These are phyloP conservation scores for Pseudoturritis turrita DNA, from an alignment of 345 rosid species.

Conservation along the genomic window DNA sequence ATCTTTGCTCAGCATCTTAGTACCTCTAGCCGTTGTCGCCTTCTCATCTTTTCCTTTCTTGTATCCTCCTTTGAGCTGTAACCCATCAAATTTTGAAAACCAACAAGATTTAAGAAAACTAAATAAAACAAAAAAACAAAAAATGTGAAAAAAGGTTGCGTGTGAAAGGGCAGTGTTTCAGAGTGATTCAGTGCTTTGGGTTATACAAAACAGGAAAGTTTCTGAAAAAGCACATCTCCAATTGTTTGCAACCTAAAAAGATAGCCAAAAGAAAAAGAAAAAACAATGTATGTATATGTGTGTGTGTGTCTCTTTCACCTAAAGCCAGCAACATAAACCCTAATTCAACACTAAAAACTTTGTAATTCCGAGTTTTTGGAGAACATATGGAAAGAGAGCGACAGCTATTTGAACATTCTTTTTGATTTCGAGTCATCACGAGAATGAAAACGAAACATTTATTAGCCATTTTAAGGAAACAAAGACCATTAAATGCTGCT, in stretches of 20 bases:
- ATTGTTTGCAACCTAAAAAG: conserved; percentile 38
- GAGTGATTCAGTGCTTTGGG: conserved; percentile 24
- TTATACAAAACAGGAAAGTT: conserved; percentile 28
- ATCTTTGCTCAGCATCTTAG: conserved; percentile 84
- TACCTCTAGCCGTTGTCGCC: conserved; percentile 55
- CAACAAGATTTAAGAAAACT: conserved; percentile 1
- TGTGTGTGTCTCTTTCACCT: conserved; percentile 16
- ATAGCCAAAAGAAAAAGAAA: conserved; percentile 13
- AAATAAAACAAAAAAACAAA: background rate
- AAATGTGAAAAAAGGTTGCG: background rate
- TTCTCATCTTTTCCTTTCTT: no score
- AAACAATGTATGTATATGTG: conserved; percentile 4
- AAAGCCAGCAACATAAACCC: conserved; percentile 4
- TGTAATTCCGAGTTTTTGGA: background rate
- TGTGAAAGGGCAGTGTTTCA: conserved; percentile 11
- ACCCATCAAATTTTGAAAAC: background rate
- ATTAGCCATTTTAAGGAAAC: conserved; percentile 12
- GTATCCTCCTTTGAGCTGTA: conserved; percentile 70
- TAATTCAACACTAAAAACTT: background rate
- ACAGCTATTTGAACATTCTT: conserved; percentile 23
- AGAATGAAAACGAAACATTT: conserved; percentile 19
- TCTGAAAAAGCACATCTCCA: conserved; percentile 19
- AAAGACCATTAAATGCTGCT: conserved; percentile 24
- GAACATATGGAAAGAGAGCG: conserved; percentile 21
- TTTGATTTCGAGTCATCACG: conserved; percentile 19